Evolutionary conservation across 495 filamentous ascomycete species (phyloP), one percentile per base, ranked within the genome.

Genomic region (Annulohypoxylon bovei): DNA sequence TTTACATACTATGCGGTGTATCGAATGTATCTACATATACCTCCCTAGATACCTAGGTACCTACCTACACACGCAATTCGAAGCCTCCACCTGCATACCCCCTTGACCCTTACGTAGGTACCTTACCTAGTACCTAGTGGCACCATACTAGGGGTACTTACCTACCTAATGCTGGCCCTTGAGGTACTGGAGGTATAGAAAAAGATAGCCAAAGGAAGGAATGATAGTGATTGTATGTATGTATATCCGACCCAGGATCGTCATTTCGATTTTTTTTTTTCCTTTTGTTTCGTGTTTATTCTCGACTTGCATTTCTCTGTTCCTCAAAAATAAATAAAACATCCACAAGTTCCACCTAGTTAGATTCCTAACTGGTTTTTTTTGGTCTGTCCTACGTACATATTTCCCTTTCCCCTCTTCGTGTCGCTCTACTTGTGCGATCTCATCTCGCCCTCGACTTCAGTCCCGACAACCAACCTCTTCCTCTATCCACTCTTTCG

Each of bases 221-320:
- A 53, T 53, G 27, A 53, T 53, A 14, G 11, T 22, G 25, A 22
- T 23, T 27, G 47, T 32, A 50, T 2, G 14, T 4, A 44, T 16
- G 25, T 52, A 52, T 53, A 53, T 53, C 49, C 49, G 27, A 20
- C 6, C 49, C 7, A 53, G 33, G 49, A 53, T 53, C 49, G n/a
- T 53, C 49, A 14, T 18, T 16, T 52, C 27, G 18, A 16, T n/a
- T 27, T 8, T 8, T 50, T 27, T 27, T 23, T 50, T 28, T 28
- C n/a, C 22, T 53, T 57, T 57, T 65, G 39, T 46, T 56, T 37
- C 42, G 18, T 56, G 30, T 57, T 33, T 55, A 46, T 65, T 42
- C 16, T 56, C 50, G 16, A 56, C 20, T 62, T 32, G 42, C 28
- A 47, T 54, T 47, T 68, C 37, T 55, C 35, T 56, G 16, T 61